These are phyloP conservation scores for Porpolomopsis calyptriformis DNA, from an alignment of 768 basidiomycete genomes.

Conservation along the genomic window DNA sequence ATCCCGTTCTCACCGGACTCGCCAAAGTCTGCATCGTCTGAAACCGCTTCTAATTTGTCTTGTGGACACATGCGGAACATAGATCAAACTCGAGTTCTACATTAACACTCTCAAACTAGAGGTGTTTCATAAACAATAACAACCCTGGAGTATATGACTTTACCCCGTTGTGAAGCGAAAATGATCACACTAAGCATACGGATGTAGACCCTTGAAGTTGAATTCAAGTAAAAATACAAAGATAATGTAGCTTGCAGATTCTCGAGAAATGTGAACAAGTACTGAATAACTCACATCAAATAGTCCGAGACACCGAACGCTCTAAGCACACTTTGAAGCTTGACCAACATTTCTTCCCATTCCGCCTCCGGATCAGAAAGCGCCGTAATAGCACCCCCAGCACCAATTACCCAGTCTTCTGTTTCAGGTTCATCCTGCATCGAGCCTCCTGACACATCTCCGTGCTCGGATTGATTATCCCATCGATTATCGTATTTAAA, in stretches of 20 bases:
- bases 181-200: no score
- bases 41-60: no score
- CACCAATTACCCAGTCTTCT: slow-evolving; percentile 73
- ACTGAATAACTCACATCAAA: neutral
- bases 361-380: slow-evolving; percentile 76
- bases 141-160: no score
- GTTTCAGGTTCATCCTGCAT: slow-evolving; percentile 9
- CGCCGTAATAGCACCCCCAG: slow-evolving; percentile 95
- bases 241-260: neutral
- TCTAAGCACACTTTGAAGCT: slow-evolving; percentile 67
- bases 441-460: neutral
- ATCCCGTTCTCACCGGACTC: no score
- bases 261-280: neutral
- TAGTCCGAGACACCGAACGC: slow-evolving; percentile 36
- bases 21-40: no score
- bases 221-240: slow-evolving; percentile 6
- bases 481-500: slow-evolving; percentile 52
- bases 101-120: no score
- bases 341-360: slow-evolving; percentile 92
- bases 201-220: slow-evolving; percentile 28
- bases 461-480: slow-evolving; percentile 7
- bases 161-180: no score
- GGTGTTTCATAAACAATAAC: no score
- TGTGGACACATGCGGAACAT: no score
- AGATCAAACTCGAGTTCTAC: no score